Evolutionary conservation across 257 asterid species (phyloP), one percentile per base, ranked within the genome.

Genomic region (Marsdenia floribunda): DNA sequence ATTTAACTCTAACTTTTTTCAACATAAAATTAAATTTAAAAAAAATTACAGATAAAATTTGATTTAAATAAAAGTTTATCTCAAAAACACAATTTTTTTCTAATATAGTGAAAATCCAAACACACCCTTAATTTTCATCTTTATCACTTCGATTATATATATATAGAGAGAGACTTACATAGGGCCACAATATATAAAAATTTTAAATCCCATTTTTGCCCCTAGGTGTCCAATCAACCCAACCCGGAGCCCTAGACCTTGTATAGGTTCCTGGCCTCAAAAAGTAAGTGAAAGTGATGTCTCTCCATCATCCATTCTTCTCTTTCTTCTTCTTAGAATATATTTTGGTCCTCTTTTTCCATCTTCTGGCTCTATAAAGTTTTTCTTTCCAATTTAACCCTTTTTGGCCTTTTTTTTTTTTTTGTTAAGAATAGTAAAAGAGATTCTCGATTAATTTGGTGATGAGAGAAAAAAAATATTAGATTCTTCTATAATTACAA

Each of bases 281-380:
- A 87, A 86, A 72, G 83, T 55, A 68, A 52, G 81, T 83, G 92
- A 88, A 81, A 87, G 85, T 82, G 90, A 86, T 83, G 69, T 47
- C 66, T 18, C 22, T 44, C 33, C 3, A 26, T 21, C 0, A 7
- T 55, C 61, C 61, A 55, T 6, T 21, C 4, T 21, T 19, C 26
- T 55, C 6, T 26, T 21, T 19, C 6, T 18, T 40, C 46, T 40
- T 5, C 46, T 40, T 44, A 6, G 49, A 7, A 44, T 44, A 44
- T 8, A 44, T 6, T 44, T 5, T 44, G 49, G 13, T 55, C 3
- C 26, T 55, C 12, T n/a, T 55, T 55, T 21, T 21, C 26, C n/a
- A 18, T 54, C 19, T 54, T 54, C 2, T 55, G 61, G 6, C 61
- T 55, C 21, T n/a, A n/a, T n/a, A n/a, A n/a, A n/a, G n/a, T 19